Percentiles rank a stretch among this genome's conserved stretches.
Conservation (phyloP, 2,329 filamentous ascomycete species). For the Neobulgaria alba region DNA sequence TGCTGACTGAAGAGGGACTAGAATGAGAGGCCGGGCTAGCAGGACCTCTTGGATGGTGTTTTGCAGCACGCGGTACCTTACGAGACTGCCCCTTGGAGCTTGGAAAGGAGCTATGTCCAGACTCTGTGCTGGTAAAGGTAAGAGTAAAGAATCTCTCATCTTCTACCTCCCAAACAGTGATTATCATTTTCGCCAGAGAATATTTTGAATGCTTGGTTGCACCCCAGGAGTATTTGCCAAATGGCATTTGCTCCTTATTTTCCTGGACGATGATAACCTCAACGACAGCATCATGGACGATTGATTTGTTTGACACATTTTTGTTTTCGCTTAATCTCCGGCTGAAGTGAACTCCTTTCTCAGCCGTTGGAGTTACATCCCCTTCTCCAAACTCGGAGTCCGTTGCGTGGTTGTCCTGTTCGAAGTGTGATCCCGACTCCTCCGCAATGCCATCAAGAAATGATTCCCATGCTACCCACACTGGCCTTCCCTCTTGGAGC, state of each 20-base stretch:
- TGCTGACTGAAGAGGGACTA: slow-evolving; percentile 23
- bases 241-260: not conserved
- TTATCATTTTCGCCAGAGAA: slow-evolving; percentile 63
- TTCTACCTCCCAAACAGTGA: slow-evolving; percentile 64
- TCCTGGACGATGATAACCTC: slow-evolving; percentile 54
- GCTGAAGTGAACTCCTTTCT: slow-evolving; percentile 12
- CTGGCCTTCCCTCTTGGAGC: slow-evolving; percentile 55
- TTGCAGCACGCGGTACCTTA: slow-evolving; percentile 10
- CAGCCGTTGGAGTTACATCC: slow-evolving; percentile 31
- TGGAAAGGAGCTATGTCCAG: slow-evolving; percentile 26
- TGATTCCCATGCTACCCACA: slow-evolving; percentile 50
- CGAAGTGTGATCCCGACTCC: slow-evolving; percentile 12
- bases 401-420: slow-evolving; percentile 1
- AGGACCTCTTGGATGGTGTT: slow-evolving; percentile 7
- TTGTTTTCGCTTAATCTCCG: slow-evolving; percentile 10
- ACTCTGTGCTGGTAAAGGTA: slow-evolving; percentile 59
- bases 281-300: slow-evolving; percentile 51
- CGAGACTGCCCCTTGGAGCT: slow-evolving; percentile 13
- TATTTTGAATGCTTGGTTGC: slow-evolving; percentile 27
- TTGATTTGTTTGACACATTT: slow-evolving; percentile 27
- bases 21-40: slow-evolving; percentile 14
- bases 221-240: not conserved
- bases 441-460: slow-evolving; percentile 46
- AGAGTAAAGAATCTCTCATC: slow-evolving; percentile 64
- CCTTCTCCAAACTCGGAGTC: slow-evolving; percentile 15